Evolutionary conservation across 495 filamentous ascomycete species (phyloP).

Genomic region (Hypoxylon intermedium): DNA sequence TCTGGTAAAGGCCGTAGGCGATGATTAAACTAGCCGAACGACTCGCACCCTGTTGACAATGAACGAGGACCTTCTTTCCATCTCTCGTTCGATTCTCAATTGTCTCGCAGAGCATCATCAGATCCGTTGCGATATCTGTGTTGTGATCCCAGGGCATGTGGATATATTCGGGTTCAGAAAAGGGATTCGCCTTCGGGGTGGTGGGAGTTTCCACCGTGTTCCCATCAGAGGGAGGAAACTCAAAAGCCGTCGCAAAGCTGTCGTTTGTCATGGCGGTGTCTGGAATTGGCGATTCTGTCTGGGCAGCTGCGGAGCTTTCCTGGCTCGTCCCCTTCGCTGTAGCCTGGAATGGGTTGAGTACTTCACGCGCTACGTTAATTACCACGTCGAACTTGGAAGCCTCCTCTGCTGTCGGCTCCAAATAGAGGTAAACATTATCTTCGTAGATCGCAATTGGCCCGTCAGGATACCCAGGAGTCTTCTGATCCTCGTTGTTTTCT

Average conservation of each 20-base stretch:
- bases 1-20: conserved; percentile 93
- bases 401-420: conserved; percentile 87
- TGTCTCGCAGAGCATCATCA: conserved; percentile 81
- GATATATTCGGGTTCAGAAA: conserved; percentile 82
- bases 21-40: conserved; percentile 96
- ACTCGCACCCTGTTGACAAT: conserved; percentile 96
- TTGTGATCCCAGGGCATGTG: conserved; percentile 99
- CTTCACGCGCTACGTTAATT: conserved; percentile 94
- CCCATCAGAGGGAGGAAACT: conserved; percentile 54
- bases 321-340: conserved; percentile 39
- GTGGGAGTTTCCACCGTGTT: conserved; percentile 53
- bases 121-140: conserved; percentile 88
- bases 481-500: conserved; percentile 72
- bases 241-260: conserved; percentile 77
- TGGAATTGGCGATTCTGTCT: conserved; percentile 56
- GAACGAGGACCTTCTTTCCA: conserved; percentile 87
- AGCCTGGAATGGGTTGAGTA: conserved; percentile 80
- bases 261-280: conserved; percentile 72
- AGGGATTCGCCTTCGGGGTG: conserved; percentile 63
- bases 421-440: conserved; percentile 88
- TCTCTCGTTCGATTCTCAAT: conserved; percentile 80
- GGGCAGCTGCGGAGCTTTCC: conserved; percentile 45
- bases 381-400: conserved; percentile 89
- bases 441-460: conserved; percentile 93
- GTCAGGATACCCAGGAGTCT: conserved; percentile 89